Evolutionary conservation across 345 rosid genomes (phyloP), one percentile per base, ranked within the genome.

Genomic region (Streptanthus diversifolius): DNA sequence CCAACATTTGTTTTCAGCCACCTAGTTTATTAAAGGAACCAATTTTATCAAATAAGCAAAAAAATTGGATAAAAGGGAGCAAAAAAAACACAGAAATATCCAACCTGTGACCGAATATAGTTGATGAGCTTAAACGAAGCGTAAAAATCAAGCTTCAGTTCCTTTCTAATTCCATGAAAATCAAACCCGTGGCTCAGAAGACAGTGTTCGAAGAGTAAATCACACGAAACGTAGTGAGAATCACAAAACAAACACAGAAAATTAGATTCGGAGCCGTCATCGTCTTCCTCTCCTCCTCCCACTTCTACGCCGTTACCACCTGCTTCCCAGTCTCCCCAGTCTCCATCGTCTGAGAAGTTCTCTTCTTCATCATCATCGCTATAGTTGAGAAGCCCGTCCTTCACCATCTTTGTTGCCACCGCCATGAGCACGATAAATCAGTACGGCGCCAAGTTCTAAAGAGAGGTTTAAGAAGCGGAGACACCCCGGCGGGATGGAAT

Each of bases 41-140:
- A 68, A 56, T 18, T 47, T 37, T 19, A 27, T 22, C 11, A 65
- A 74, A 19, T 3, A 57, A 33, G 17, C 8, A 15, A 41, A 35
- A 43, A 5, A 8, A 18, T 35, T 7, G 6, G 2, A 59, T 5
- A 18, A 36, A 58, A 8, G 33, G 19, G 12, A 14, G 22, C 22
- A 12, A 41, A 19, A 25, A 9, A 45, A 12, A 0, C n/a, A 24
- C 3, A 7, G 9, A 44, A 27, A 17, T 37, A 8, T 35, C 79
- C 18, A 77, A 90, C 98, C 89, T 84, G 88, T 64, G 86, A 90
- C 35, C 98, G 86, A 43, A 88, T 81, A 71, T 85, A 91, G 81
- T 91, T 93, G 80, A 93, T 83, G 78, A 93, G 93, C 88, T 88
- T 93, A 61, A 93, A 83, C 1, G 85, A 85, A 57, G 80, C 74